Conservation (phyloP, 805 yeast species). For the Candida stauntonica region DNA sequence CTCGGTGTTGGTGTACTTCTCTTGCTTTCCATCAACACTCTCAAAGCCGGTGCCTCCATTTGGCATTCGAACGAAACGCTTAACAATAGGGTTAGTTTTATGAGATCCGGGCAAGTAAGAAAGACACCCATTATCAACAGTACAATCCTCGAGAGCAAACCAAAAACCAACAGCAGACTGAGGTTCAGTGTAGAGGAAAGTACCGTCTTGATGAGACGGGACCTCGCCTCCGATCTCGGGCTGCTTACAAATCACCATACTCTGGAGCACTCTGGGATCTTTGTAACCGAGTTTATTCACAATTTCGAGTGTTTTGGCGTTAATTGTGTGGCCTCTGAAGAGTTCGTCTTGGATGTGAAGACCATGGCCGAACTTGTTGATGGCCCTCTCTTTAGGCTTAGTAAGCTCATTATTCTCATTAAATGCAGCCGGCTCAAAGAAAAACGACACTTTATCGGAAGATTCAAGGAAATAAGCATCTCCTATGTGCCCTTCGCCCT, state of each 20-base stretch:
- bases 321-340: slow-evolving; percentile 50
- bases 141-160: slow-evolving; percentile 78
- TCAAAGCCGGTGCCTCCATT: slow-evolving; percentile 57
- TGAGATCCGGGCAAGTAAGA: slow-evolving; percentile 71
- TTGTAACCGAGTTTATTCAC: slow-evolving; percentile 47
- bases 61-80: slow-evolving; percentile 57
- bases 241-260: slow-evolving; percentile 77
- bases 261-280: slow-evolving; percentile 71
- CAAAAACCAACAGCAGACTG: slow-evolving; percentile 73
- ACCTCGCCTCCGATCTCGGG: slow-evolving; percentile 71
- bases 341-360: slow-evolving; percentile 49
- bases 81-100: slow-evolving; percentile 47
- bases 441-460: slow-evolving; percentile 62
- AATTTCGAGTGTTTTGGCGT: slow-evolving; percentile 44
- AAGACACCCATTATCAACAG: slow-evolving; percentile 61
- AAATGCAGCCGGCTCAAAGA: slow-evolving; percentile 70
- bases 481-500: slow-evolving; percentile 57
- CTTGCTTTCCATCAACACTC: slow-evolving; percentile 36
- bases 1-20: slow-evolving; percentile 25
- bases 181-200: slow-evolving; percentile 68
- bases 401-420: slow-evolving; percentile 46
- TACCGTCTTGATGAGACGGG: slow-evolving; percentile 75
- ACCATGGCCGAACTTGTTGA: slow-evolving; percentile 80
- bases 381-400: slow-evolving; percentile 49
- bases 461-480: slow-evolving; percentile 69